A percentile compares a stretch with the other conserved stretches of the same genome.
Evolutionary conservation across 2,329 filamentous ascomycete species (phyloP).

Genomic region (Epichloe coenophiala): DNA sequence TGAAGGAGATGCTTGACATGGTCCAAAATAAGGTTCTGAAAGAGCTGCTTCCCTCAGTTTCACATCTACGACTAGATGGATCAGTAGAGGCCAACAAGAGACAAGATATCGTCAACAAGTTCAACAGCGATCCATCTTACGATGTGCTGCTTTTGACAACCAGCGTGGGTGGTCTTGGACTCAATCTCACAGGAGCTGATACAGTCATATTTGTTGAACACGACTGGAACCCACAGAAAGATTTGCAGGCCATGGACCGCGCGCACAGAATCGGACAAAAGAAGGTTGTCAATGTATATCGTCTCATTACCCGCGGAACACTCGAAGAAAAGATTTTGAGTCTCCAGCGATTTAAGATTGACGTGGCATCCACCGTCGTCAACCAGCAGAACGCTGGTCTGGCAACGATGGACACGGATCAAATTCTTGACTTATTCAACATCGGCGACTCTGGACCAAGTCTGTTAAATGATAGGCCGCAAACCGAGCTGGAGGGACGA

Average conservation of each 20-base stretch:
- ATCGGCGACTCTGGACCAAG: constrained; percentile 65
- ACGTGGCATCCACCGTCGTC: constrained; percentile 93
- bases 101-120: constrained; percentile 96
- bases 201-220: constrained; percentile 99
- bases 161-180: constrained; percentile 81
- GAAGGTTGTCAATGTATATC: constrained; percentile 98
- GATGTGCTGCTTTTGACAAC: constrained; percentile 90
- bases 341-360: constrained; percentile 98
- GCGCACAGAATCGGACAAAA: constrained; percentile 98
- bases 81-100: constrained; percentile 84
- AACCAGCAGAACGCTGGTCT: constrained; percentile 97
- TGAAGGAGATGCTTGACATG: constrained; percentile 99
- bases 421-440: constrained; percentile 93
- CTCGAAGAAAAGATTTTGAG: constrained; percentile 97
- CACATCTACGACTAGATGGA: constrained; percentile 87
- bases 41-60: constrained; percentile 81
- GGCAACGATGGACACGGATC: constrained; percentile 93
- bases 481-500: constrained; percentile 44
- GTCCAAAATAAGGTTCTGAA: constrained; percentile 89
- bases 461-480: constrained; percentile 47
- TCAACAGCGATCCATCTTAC: constrained; percentile 95
- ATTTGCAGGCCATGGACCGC: constrained; percentile 97
- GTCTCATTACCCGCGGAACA: constrained; percentile 87
- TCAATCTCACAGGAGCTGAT: constrained; percentile 93
- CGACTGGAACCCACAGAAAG: constrained; percentile 98